Conservation (phyloP, 208 protist genomes). For the Leptomonas pyrrhocoris region DNA sequence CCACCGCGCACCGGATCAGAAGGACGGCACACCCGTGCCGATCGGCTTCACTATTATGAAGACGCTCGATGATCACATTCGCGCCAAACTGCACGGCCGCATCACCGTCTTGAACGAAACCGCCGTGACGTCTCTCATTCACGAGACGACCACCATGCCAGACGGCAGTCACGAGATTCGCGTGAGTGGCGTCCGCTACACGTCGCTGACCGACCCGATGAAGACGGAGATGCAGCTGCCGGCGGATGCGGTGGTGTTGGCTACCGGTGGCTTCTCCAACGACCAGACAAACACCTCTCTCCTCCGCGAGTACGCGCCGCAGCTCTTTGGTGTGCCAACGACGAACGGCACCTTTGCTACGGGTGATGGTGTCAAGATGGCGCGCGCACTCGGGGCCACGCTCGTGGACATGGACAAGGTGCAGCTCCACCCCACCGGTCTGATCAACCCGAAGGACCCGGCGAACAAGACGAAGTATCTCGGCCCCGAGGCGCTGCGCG, state of each 20-base stretch:
- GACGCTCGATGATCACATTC: conserved; percentile 80
- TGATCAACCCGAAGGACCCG: conserved; percentile 94
- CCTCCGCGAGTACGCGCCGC: conserved; percentile 78
- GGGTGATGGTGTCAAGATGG: conserved; percentile 87
- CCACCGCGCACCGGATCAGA: conserved; percentile 77
- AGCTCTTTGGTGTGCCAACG: conserved; percentile 77
- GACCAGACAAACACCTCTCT: conserved; percentile 61
- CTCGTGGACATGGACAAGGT: conserved; percentile 95
- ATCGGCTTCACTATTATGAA: conserved; percentile 92
- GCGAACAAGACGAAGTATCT: conserved; percentile 90
- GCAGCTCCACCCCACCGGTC: conserved; percentile 96
- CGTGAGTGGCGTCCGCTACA: conserved; percentile 62
- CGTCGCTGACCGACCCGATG: conserved; percentile 24
- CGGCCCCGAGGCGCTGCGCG: conserved; percentile 95
- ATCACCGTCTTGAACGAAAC: conserved; percentile 60
- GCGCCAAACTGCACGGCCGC: conserved; percentile 42
- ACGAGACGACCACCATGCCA: conserved; percentile 32
- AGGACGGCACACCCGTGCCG: conserved; percentile 81
- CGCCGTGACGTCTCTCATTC: conserved; percentile 43
- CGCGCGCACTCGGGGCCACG: conserved; percentile 60
- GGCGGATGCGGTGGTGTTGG: conserved; percentile 84
- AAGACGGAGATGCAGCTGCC: conserved; percentile 39
- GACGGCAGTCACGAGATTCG: conserved; percentile 46
- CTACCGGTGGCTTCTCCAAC: conserved; percentile 90
- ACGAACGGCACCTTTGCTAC: conserved; percentile 91